Evolutionary conservation across 2,329 filamentous ascomycete genomes (phyloP).

Genomic region (Xylariaceae sp.): DNA sequence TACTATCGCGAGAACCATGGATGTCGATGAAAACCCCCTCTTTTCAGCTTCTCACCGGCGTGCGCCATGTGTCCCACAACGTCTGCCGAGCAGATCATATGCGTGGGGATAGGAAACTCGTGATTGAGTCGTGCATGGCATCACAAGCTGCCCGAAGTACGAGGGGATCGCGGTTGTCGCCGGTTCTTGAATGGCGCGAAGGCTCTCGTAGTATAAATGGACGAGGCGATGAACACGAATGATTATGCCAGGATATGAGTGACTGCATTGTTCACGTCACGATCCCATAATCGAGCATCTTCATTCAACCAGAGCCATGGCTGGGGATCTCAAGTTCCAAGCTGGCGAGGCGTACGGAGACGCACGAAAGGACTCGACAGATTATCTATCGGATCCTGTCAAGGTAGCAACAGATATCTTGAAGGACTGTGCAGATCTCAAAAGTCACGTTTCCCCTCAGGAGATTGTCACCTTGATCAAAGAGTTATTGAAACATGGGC

Average conservation of each 20-base stretch:
- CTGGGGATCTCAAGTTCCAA: conserved; percentile 36
- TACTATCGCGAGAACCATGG: too few relatives aligned
- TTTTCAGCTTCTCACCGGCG: too few relatives aligned
- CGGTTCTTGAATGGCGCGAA: conserved; percentile 3
- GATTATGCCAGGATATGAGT: too few relatives aligned
- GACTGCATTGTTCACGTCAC: too few relatives aligned
- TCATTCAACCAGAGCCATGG: conserved; percentile 22
- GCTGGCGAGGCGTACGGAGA: conserved; percentile 38
- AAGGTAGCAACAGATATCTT: conserved; percentile 35
- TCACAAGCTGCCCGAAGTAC: too few relatives aligned
- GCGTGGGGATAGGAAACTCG: too few relatives aligned
- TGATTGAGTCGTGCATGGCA: too few relatives aligned
- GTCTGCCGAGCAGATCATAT: not conserved
- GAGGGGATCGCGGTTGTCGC: conserved; percentile 4
- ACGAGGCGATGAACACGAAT: not conserved
- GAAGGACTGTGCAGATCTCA: conserved; percentile 31
- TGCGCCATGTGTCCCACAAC: too few relatives aligned
- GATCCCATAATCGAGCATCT: not conserved
- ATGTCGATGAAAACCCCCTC: too few relatives aligned
- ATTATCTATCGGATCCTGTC: conserved; percentile 32
- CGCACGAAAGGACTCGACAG: conserved; percentile 20
- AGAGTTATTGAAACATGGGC: conserved; percentile 39
- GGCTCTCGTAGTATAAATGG: conserved; percentile 7
- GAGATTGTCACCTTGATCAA: conserved; percentile 35
- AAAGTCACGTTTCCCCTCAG: conserved; percentile 26